Evolutionary conservation across 805 yeast species (phyloP).

Genomic region (Metschnikowia kunwiensis): DNA sequence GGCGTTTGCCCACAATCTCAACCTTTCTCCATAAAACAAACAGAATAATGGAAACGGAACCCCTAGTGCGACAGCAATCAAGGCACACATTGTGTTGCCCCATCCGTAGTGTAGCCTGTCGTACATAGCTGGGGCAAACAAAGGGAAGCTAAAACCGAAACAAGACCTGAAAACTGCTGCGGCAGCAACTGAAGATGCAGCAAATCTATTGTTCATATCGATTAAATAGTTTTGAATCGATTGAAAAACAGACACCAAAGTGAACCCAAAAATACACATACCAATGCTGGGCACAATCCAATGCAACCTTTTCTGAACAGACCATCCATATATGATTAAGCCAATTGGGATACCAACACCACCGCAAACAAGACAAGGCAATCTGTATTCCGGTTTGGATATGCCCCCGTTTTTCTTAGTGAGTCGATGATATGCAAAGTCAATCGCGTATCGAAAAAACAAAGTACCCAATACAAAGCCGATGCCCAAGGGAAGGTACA

Average conservation of each 20-base stretch:
- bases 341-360: constrained; percentile 58
- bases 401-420: constrained; percentile 48
- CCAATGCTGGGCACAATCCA: constrained; percentile 69
- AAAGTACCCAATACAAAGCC: constrained; percentile 52
- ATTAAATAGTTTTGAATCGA: constrained; percentile 66
- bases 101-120: constrained; percentile 59
- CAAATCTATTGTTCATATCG: constrained; percentile 64
- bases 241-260: constrained; percentile 62
- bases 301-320: constrained; percentile 51
- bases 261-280: constrained; percentile 55
- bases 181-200: constrained; percentile 69
- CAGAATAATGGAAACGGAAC: constrained; percentile 67
- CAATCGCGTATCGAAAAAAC: constrained; percentile 47
- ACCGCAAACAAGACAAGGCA: constrained; percentile 46
- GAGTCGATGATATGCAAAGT: constrained; percentile 36
- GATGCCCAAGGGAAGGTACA: constrained; percentile 55
- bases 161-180: constrained; percentile 65
- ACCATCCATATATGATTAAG: constrained; percentile 71
- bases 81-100: constrained; percentile 65
- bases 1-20: constrained; percentile 57
- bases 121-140: constrained; percentile 61
- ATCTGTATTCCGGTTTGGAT: constrained; percentile 57
- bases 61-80: constrained; percentile 55
- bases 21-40: constrained; percentile 51
- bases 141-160: constrained; percentile 68